Conservation (phyloP, 257 asterid species). For the Ilex asprella region DNA sequence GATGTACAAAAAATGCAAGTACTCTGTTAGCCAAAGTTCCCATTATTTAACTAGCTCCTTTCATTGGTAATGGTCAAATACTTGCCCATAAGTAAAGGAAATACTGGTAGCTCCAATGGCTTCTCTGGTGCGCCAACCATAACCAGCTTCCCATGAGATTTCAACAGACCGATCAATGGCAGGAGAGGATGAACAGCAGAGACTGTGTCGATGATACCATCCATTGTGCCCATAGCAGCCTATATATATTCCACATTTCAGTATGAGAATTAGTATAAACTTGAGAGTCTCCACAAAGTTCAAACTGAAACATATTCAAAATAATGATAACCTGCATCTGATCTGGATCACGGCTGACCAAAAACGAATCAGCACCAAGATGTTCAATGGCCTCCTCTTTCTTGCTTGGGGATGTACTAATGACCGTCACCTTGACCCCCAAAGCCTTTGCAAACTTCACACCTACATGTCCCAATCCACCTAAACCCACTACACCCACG, state of each 20-base stretch:
- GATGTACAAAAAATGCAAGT: too few species aligned
- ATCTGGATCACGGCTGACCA: conserved; percentile 29
- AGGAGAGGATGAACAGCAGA: conserved; percentile 37
- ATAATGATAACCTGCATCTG: conserved; percentile 24
- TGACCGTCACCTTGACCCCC: conserved; percentile 45
- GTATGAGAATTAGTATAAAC: too few species aligned
- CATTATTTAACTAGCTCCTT: too few species aligned
- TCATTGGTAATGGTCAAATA: neutral
- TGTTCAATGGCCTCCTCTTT: conserved; percentile 27
- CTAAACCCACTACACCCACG: conserved; percentile 15
- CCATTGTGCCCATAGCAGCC: conserved; percentile 45
- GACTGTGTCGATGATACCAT: conserved; percentile 48
- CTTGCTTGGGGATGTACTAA: conserved; percentile 33
- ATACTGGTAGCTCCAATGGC: conserved; percentile 35
- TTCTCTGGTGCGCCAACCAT: conserved; percentile 37
- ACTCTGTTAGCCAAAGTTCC: too few species aligned
- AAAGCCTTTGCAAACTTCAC: conserved; percentile 36
- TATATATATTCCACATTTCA: neutral
- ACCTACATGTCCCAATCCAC: conserved; percentile 38
- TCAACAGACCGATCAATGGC: conserved; percentile 38
- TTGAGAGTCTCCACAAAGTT: too few species aligned
- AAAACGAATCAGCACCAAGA: conserved; percentile 31
- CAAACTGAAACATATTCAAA: too few species aligned
- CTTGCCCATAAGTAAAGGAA: conserved; percentile 36
- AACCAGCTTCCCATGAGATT: conserved; percentile 41